Percentiles rank a stretch among this genome's conserved stretches.
phyloP scores from a whole-genome alignment of 345 rosid genomes.

The Camelina hispida region DNA sequence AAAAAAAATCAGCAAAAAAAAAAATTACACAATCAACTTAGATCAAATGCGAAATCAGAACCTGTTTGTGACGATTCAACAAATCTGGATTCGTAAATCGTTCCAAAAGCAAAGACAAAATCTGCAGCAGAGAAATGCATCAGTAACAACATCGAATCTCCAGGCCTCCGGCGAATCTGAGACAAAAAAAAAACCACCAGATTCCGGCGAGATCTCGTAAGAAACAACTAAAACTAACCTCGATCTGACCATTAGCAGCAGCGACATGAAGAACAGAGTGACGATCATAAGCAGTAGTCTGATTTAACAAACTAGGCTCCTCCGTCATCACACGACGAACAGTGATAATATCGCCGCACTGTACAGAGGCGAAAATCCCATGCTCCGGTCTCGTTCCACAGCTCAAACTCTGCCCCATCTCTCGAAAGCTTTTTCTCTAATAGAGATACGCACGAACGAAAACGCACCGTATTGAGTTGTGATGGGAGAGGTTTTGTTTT shows the following conservation, averaged over 20 bases:
- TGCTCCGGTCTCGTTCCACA: conserved; percentile 72
- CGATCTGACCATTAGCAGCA: conserved; percentile 97
- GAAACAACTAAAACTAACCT: conserved; percentile 51
- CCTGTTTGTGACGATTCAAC: conserved; percentile 95
- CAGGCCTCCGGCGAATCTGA: conserved; percentile 5
- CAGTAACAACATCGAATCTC: conserved; percentile 5
- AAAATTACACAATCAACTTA: not conserved
- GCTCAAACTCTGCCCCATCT: conserved; percentile 96
- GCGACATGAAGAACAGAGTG: conserved; percentile 90
- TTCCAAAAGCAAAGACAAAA: conserved; percentile 73
- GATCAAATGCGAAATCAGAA: conserved; percentile 33
- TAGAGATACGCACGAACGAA: no score
- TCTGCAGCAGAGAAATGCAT: conserved; percentile 49
- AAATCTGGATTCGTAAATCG: conserved; percentile 78
- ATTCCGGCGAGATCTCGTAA: conserved; percentile 23
- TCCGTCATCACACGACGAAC: conserved; percentile 55
- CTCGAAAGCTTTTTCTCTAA: no score
- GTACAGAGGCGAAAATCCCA: conserved; percentile 74
- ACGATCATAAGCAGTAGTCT: conserved; percentile 75
- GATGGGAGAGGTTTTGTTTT: not conserved
- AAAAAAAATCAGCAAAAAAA: not conserved
- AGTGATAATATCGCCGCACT: conserved; percentile 64
- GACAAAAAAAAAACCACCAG: not conserved
- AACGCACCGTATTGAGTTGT: not conserved
- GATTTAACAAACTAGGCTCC: conserved; percentile 62